Evolutionary conservation across 768 basidiomycete species (phyloP), one percentile per base, ranked within the genome.

Genomic region (Nidularia sp.): DNA sequence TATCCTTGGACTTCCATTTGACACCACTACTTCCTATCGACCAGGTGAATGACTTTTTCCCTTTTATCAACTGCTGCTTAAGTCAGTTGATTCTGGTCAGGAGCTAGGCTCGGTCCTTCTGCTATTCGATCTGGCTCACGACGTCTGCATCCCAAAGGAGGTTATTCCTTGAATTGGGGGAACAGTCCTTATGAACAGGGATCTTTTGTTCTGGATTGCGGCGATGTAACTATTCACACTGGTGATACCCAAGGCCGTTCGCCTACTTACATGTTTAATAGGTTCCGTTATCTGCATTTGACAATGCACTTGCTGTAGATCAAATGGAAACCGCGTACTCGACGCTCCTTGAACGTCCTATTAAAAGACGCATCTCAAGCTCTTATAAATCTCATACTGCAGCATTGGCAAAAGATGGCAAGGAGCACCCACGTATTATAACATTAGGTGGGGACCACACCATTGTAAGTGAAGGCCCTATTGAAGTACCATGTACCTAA

Each of bases 361-460:
- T 18, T 18, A 18, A 18, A 18, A 18, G 36, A 39, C 9, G n/a
- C 36, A 39, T 39, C n/a, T 39, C 36, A 8, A 1, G 51, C 22
- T 55, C 53, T 5, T 51, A 55, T 42, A 63, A 52, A 32, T 54
- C 44, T 18, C 55, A 60, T 6, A 71, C 70, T 2, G 53, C 66
- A 4, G 52, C 58, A 13, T 67, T 81, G 33, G 73, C 80, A 1
- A 72, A 68, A 52, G 83, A 87, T 57, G 79, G 79, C 4, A 70
- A 70, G 50, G 77, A 79, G 55, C 85, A 86, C 60, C 87, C 88
- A 1, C 70, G 81, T 34, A 76, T 89, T 12, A 60, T 89, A 49
- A 77, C 80, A 59, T 63, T 18, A 18, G 87, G 88, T 1, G 87
- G 88, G 1, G 88, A 89, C 59, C 86, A 88, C 64, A 85, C 85